These are phyloP conservation scores for Hanseniaspora lachancei DNA, from an alignment of 805 yeast genomes.

Conservation along the genomic window DNA sequence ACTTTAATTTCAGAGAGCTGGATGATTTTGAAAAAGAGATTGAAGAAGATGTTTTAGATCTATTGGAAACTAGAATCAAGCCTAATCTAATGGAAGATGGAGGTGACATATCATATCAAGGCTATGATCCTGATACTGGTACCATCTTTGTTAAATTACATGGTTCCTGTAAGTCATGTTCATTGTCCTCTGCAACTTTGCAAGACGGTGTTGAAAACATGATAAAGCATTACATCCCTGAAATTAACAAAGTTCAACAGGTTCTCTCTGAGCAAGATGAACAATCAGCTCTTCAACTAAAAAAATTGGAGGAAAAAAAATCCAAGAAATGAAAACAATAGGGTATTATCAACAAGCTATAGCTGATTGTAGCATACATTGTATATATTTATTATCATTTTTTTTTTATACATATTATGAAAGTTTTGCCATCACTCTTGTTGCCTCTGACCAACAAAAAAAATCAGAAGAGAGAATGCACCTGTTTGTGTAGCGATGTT, in stretches of 20 bases:
- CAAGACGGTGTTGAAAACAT: constrained; percentile 95
- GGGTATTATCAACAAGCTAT: no score
- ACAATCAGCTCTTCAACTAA: constrained; percentile 70
- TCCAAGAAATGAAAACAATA: not conserved
- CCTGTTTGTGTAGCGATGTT: no score
- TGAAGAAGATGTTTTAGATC: constrained; percentile 77
- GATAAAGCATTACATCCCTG: constrained; percentile 94
- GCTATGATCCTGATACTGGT: constrained; percentile 75
- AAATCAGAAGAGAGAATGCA: no score
- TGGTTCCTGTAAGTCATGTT: constrained; percentile 94
- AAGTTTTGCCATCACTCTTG: no score
- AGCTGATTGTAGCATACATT: no score
- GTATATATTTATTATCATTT: no score
- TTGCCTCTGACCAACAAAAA: no score
- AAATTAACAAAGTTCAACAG: constrained; percentile 78
- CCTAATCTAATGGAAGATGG: constrained; percentile 99
- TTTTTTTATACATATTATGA: no score
- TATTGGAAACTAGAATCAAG: constrained; percentile 84
- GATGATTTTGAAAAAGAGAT: constrained; percentile 65
- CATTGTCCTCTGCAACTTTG: constrained; percentile 78
- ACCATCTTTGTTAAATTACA: constrained; percentile 76
- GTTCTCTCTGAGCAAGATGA: constrained; percentile 67
- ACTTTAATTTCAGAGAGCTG: constrained; percentile 21
- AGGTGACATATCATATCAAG: constrained; percentile 84
- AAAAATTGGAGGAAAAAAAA: constrained; percentile 58